A percentile compares a stretch with the other conserved stretches of the same genome.
Conservation (phyloP, 2,329 filamentous ascomycete species). For the Fonsecaea pugnacius region DNA sequence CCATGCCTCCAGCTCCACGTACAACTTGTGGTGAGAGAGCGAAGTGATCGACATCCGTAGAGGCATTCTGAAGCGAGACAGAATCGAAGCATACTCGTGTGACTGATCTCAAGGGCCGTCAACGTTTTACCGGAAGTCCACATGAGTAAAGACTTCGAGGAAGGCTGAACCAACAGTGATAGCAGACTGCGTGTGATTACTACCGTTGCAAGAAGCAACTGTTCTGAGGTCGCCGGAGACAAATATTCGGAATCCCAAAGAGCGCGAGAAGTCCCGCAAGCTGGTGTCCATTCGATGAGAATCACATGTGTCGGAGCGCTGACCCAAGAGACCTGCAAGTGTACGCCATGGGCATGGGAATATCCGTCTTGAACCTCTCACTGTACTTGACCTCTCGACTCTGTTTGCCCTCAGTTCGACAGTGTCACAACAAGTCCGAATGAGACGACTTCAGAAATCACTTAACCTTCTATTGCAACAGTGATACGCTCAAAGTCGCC, state of each 20-base stretch:
- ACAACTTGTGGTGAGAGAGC: background rate
- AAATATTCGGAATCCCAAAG: background rate
- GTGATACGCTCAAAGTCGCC: background rate
- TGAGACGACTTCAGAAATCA: background rate
- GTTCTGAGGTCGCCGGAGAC: background rate
- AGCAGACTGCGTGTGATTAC: too few species aligned
- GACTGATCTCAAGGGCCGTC: background rate
- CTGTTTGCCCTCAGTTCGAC: background rate
- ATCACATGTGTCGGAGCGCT: background rate
- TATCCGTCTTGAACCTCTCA: background rate
- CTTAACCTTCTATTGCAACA: background rate
- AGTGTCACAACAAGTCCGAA: background rate
- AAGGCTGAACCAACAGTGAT: too few species aligned
- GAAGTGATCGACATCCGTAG: background rate
- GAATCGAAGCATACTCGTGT: background rate
- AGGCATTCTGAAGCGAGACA: background rate
- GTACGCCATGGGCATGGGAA: background rate
- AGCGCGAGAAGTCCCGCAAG: background rate
- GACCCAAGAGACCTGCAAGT: background rate
- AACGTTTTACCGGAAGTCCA: background rate
- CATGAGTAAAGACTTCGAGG: too few species aligned
- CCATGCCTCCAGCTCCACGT: background rate
- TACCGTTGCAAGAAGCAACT: background rate
- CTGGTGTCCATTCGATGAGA: background rate
- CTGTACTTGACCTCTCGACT: background rate